Percentiles rank a stretch among this genome's conserved stretches.
phyloP scores from a whole-genome alignment of 164 flowering plant genomes.

The Pachysandra terminalis region DNA sequence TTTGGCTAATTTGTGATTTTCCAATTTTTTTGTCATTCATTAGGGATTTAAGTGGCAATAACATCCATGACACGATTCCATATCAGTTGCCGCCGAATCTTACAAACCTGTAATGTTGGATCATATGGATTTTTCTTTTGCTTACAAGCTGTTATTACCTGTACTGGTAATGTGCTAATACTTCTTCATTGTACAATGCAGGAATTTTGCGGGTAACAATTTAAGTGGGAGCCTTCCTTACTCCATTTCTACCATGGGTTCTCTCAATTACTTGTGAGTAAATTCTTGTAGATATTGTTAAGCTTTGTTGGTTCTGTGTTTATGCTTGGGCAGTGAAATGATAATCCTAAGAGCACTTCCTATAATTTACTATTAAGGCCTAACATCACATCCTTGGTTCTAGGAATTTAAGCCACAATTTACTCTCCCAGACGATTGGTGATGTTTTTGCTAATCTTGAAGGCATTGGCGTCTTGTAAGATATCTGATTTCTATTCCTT shows the following conservation, averaged over 20 bases:
- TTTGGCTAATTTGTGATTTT: slow-evolving; percentile 2
- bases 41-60: slow-evolving; percentile 88
- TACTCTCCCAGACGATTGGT: slow-evolving; percentile 51
- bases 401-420: slow-evolving; percentile 79
- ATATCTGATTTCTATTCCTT: slow-evolving; percentile 7
- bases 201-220: slow-evolving; percentile 83
- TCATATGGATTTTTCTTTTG: slow-evolving; percentile 2
- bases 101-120: slow-evolving; percentile 61
- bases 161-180: slow-evolving; percentile 2
- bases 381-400: slow-evolving; percentile 12
- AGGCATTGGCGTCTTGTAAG: slow-evolving; percentile 63
- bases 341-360: neutral
- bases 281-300: slow-evolving; percentile 14
- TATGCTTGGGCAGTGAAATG: neutral
- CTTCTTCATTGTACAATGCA: slow-evolving; percentile 31
- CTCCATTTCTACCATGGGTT: slow-evolving; percentile 60
- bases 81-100: slow-evolving; percentile 89
- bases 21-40: slow-evolving; percentile 4
- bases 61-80: slow-evolving; percentile 73
- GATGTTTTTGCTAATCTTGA: slow-evolving; percentile 60
- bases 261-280: slow-evolving; percentile 74
- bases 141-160: slow-evolving; percentile 9
- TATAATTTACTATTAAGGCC: neutral
- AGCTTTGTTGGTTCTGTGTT: neutral
- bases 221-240: slow-evolving; percentile 83